A percentile compares a stretch with the other conserved stretches of the same genome.
phyloP scores from a whole-genome alignment of 2,329 filamentous ascomycete species.

The Coniochaeta sp. region DNA sequence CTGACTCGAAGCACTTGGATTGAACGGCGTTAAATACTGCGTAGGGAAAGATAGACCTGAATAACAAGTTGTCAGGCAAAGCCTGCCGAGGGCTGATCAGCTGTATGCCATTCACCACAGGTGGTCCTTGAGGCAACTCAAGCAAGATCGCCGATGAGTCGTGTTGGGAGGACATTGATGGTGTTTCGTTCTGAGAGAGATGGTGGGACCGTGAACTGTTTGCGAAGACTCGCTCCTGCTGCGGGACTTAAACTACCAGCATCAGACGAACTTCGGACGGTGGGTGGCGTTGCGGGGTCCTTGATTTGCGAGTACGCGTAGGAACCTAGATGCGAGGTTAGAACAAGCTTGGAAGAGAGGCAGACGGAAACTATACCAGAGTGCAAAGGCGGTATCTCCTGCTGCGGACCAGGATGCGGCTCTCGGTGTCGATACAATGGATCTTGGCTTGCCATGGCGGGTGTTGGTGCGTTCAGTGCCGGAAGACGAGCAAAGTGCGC shows the following conservation, averaged over 20 bases:
- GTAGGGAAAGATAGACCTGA: slow-evolving; percentile 64
- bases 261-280: not conserved
- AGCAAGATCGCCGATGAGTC: not conserved
- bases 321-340: not conserved
- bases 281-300: not conserved
- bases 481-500: not conserved
- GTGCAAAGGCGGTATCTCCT: not conserved
- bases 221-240: slow-evolving; percentile 5
- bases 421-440: not conserved
- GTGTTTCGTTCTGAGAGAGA: not conserved
- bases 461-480: not conserved
- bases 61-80: slow-evolving; percentile 53
- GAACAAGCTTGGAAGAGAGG: not conserved
- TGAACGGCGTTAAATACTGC: slow-evolving; percentile 75
- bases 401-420: not conserved
- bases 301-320: not conserved
- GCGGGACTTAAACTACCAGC: slow-evolving; percentile 10
- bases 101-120: slow-evolving; percentile 26
- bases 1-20: slow-evolving; percentile 64
- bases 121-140: not conserved
- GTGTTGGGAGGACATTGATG: not conserved
- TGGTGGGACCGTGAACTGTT: slow-evolving; percentile 1
- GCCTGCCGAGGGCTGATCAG: slow-evolving; percentile 36
- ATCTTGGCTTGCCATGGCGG: not conserved
- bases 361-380: not conserved